A percentile compares a stretch with the other conserved stretches of the same genome.
These are phyloP conservation scores for Leccinum subgranulosum DNA, from an alignment of 768 basidiomycete species.

Conservation along the genomic window DNA sequence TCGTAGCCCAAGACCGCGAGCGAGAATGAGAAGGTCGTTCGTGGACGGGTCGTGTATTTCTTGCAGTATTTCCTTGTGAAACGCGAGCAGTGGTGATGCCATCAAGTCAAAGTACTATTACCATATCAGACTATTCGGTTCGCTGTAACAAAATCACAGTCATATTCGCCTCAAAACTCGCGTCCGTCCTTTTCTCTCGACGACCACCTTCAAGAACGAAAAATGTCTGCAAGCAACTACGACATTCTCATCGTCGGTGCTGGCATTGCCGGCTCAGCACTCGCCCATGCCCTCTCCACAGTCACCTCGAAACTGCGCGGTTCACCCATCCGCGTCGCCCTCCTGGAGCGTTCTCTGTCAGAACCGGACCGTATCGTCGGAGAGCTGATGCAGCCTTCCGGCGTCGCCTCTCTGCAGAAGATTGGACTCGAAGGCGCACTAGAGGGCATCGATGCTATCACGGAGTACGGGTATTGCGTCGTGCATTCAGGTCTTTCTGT, in stretches of 20 bases:
- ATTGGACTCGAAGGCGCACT: constrained; percentile 77
- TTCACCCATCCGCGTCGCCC: constrained; percentile 68
- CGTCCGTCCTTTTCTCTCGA: neutral
- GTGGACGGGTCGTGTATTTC: constrained; percentile 71
- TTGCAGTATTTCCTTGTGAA: constrained; percentile 65
- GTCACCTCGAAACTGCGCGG: constrained; percentile 39
- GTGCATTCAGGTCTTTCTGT: constrained; percentile 60
- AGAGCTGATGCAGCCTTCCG: constrained; percentile 93
- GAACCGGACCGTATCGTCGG: constrained; percentile 98
- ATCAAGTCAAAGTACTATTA: constrained; percentile 5
- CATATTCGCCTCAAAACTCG: no score
- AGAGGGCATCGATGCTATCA: constrained; percentile 86
- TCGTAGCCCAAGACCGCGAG: constrained; percentile 87
- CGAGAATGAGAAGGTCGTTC: constrained; percentile 74
- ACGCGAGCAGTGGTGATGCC: constrained; percentile 46
- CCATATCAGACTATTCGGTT: neutral
- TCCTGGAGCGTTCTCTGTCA: constrained; percentile 87
- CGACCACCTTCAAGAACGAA: neutral
- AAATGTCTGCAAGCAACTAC: constrained; percentile 38
- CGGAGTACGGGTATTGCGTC: constrained; percentile 84
- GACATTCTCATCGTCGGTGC: constrained; percentile 90
- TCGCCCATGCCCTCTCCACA: constrained; percentile 81
- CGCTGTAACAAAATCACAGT: no score
- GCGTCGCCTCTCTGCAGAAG: constrained; percentile 67
- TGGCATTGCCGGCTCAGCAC: constrained; percentile 83